Base-by-base conservation (phyloP, 768 basidiomycete species). In the Tephrocybe sp. region DNA sequence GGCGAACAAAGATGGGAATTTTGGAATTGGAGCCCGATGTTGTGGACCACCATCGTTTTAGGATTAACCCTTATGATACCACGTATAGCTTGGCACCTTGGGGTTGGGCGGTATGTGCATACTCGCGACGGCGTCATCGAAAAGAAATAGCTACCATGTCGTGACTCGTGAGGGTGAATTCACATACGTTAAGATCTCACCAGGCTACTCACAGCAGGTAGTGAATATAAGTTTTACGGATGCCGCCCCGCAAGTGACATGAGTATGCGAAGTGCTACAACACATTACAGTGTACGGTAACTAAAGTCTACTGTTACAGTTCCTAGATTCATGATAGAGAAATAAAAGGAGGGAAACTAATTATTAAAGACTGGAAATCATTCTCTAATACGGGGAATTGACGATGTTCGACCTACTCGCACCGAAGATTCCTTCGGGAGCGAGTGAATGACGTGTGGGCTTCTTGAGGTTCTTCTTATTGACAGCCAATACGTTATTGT, bases 401-500 rank as follows among this genome's bases (percentile, higher is more conserved):
- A 90, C 88, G 50, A 90, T 87, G 45, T 68, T 68, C 8, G 88
- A 89, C 52, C 70, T 72, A 59, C 81, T 82, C 36, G 26, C 26
- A 26, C 69, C 67, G 38, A 73, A 64, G 41, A 58, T 68, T 42
- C 52, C 60, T 49, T 65, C 62, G 13, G 82, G 77, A 23, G 76
- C 76, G 36, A 90, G 78, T 3, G 89, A 91, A 35, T 79, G 76
- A 45, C 90, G 78, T 31, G 86, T 90, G 1, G 92, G 93, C 68
- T 81, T 85, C 72, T 82, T 85, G 53, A 99, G 75, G 53, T 84
- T 84, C 73, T 89, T 92, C 89, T 97, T 98, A 75, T 96, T 93
- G 55, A 96, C 78, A 53, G 90, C 87, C 50, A 98, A 73, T 30
- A 99, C 94, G 61, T 99, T 87, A 69, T 98, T 92, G 65, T 91